These are phyloP conservation scores for Neostapfia colusana DNA, from an alignment of 176 grass and related monocot genomes.

Conservation along the genomic window DNA sequence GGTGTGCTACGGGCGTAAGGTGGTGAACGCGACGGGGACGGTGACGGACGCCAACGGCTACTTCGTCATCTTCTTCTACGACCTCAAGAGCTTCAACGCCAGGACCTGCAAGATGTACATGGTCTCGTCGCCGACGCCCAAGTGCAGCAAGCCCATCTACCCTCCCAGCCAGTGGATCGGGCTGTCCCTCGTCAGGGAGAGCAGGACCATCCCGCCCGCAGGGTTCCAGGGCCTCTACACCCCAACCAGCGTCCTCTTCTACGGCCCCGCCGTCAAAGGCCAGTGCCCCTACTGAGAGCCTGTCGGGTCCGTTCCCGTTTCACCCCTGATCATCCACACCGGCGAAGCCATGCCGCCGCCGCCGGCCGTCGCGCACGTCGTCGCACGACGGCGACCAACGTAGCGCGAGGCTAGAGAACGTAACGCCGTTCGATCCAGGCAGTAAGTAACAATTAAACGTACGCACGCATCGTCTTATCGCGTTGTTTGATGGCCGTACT, in stretches of 20 bases:
- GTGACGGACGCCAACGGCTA: conserved; percentile 50
- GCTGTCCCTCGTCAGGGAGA: conserved; percentile 46
- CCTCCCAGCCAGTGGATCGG: conserved; percentile 49
- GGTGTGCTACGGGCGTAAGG: conserved; percentile 56
- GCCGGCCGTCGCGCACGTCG: neutral
- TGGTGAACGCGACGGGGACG: conserved; percentile 55
- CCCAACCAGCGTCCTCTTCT: conserved; percentile 52
- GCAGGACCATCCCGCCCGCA: conserved; percentile 26
- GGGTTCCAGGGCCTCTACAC: conserved; percentile 49
- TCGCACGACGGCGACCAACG: too few species aligned
- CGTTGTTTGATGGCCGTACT: neutral
- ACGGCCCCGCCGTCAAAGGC: conserved; percentile 30
- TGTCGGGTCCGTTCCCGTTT: too few species aligned
- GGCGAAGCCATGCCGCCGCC: neutral
- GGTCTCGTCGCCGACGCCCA: conserved; percentile 42
- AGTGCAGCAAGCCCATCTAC: conserved; percentile 51
- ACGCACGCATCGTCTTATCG: neutral
- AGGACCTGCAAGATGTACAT: conserved; percentile 52
- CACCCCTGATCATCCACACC: too few species aligned
- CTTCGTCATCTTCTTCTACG: conserved; percentile 57
- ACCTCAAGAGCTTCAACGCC: conserved; percentile 36
- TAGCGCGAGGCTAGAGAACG: too few species aligned
- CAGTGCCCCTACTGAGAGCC: conserved; percentile 38
- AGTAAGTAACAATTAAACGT: conserved; percentile 3
- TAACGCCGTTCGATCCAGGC: neutral